Percentiles rank a stretch among this genome's conserved stretches.
phyloP scores from a whole-genome alignment of 768 basidiomycete genomes.

The Leccinum sublutescens region DNA sequence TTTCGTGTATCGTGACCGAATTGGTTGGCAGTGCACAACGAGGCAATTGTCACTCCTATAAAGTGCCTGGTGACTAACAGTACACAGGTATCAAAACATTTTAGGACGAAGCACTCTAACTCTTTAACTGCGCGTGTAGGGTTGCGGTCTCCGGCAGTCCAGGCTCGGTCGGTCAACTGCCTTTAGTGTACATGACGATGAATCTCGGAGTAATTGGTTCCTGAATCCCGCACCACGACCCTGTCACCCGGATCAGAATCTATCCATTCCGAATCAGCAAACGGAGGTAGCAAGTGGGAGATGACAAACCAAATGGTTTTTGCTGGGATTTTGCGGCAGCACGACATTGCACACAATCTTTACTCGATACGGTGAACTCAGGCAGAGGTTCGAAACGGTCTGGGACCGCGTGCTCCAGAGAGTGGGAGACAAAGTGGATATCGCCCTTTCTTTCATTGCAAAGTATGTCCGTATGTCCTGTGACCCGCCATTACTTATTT shows the following conservation, averaged over 20 bases:
- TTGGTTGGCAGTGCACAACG: slow-evolving; percentile 26
- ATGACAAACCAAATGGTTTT: slow-evolving; percentile 28
- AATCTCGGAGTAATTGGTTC: slow-evolving; percentile 57
- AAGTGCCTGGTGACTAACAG: slow-evolving; percentile 19
- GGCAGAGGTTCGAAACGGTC: slow-evolving; percentile 71
- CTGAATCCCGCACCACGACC: slow-evolving; percentile 51
- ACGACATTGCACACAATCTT: slow-evolving; percentile 59
- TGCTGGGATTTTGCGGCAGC: slow-evolving; percentile 33
- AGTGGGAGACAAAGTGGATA: slow-evolving; percentile 61
- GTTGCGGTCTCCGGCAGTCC: slow-evolving; percentile 11
- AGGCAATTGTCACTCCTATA: slow-evolving; percentile 16
- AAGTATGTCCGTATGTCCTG: slow-evolving; percentile 45
- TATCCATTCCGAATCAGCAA: slow-evolving; percentile 32
- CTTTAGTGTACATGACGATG: slow-evolving; percentile 56
- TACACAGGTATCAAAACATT: slow-evolving; percentile 12
- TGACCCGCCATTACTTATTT: slow-evolving; percentile 6
- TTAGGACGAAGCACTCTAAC: slow-evolving; percentile 21
- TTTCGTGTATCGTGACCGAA: slow-evolving; percentile 19
- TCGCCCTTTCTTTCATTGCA: slow-evolving; percentile 73
- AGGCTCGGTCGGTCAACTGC: slow-evolving; percentile 24
- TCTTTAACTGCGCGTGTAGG: slow-evolving; percentile 22
- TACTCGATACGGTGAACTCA: slow-evolving; percentile 63
- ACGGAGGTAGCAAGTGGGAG: slow-evolving; percentile 16
- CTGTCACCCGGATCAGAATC: slow-evolving; percentile 45
- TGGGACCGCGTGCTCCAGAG: slow-evolving; percentile 70